Evolutionary conservation across 129 eudicot genomes (phyloP).

Genomic region (Helianthus annuus): DNA sequence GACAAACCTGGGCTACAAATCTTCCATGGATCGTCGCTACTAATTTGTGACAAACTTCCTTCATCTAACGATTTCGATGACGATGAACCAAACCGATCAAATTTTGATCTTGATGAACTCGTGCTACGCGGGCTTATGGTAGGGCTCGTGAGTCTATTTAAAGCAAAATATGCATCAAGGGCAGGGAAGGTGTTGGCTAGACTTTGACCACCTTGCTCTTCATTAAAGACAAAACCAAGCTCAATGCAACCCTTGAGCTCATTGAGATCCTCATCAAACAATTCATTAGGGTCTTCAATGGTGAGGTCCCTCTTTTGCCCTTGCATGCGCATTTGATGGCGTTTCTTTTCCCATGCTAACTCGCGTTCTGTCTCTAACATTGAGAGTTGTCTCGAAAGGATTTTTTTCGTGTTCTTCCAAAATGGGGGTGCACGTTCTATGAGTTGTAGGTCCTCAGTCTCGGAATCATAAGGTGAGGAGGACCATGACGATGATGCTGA

Average conservation of each 20-base stretch:
- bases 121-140: conserved; percentile 36
- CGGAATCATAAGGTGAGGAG: conserved; percentile 25
- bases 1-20: conserved; percentile 47
- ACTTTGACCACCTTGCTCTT: conserved; percentile 47
- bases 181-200: conserved; percentile 52
- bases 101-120: conserved; percentile 28
- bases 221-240: conserved; percentile 52
- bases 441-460: conserved; percentile 34
- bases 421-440: conserved; percentile 31
- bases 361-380: conserved; percentile 43
- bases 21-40: conserved; percentile 47
- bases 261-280: conserved; percentile 49
- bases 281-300: conserved; percentile 18
- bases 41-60: conserved; percentile 19
- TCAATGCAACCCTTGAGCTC: conserved; percentile 65
- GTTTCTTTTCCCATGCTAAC: conserved; percentile 58
- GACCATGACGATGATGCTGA: conserved; percentile 23
- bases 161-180: conserved; percentile 56
- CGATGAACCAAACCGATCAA: conserved; percentile 18
- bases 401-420: conserved; percentile 30
- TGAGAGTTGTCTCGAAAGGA: conserved; percentile 42
- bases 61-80: conserved; percentile 30
- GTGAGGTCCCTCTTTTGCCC: conserved; percentile 29
- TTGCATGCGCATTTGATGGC: conserved; percentile 36
- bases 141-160: conserved; percentile 50